Evolutionary conservation across 2,329 filamentous ascomycete species (phyloP).

Genomic region (Penicillium brevicompactum): DNA sequence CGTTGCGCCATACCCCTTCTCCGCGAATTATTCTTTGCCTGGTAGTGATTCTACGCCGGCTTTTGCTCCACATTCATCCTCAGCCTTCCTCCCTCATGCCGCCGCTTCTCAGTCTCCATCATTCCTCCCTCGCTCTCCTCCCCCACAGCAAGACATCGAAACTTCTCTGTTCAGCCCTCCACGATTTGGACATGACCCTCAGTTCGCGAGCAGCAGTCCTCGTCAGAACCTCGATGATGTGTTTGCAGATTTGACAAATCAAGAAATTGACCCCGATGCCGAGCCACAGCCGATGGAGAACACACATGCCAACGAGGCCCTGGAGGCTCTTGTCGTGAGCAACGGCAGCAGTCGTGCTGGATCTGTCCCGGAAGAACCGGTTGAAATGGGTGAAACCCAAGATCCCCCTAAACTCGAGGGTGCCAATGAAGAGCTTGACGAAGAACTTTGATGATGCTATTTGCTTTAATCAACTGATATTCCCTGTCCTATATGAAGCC

Average conservation of each 20-base stretch:
- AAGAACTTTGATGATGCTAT: conserved; percentile 2
- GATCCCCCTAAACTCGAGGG: conserved; percentile 12
- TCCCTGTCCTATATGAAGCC: conserved; percentile 16
- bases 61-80: conserved; percentile 38
- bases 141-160: conserved; percentile 39
- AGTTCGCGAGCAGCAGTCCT: conserved; percentile 39
- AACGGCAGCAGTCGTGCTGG: conserved; percentile 37
- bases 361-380: conserved; percentile 29
- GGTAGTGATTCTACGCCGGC: conserved; percentile 40
- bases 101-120: conserved; percentile 37
- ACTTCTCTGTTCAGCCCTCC: conserved; percentile 46
- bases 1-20: conserved; percentile 39
- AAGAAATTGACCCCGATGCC: conserved; percentile 40
- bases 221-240: conserved; percentile 46
- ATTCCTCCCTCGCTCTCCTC: conserved; percentile 44
- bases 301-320: conserved; percentile 50
- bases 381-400: conserved; percentile 15
- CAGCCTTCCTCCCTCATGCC: conserved; percentile 41
- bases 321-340: conserved; percentile 46
- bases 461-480: neutral
- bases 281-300: conserved; percentile 43
- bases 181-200: conserved; percentile 38
- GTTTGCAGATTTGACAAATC: conserved; percentile 50
- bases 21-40: conserved; percentile 42
- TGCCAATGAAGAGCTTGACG: neutral